Evolutionary conservation across 73 alveolate genomes (phyloP).

Genomic region (Paraurostyla sp.): DNA sequence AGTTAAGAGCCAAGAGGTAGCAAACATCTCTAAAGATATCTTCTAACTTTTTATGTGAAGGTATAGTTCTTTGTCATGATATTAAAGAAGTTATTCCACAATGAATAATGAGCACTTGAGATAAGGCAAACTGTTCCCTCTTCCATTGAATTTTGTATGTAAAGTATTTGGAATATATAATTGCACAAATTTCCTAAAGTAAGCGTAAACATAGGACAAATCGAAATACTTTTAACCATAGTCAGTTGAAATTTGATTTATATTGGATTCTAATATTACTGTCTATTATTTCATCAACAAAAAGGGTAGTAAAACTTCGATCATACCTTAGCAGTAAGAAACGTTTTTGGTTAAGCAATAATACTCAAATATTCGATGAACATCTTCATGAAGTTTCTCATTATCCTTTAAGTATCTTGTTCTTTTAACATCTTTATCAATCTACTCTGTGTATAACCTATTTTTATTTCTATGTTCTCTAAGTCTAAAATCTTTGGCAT

Average conservation of each 20-base stretch:
- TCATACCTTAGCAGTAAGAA: conserved; percentile 43
- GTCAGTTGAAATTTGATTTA: not conserved
- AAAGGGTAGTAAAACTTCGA: conserved; percentile 53
- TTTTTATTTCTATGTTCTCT: conserved; percentile 1
- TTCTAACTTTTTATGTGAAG: conserved; percentile 33
- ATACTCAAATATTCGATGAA: conserved; percentile 35
- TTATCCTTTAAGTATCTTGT: conserved; percentile 29
- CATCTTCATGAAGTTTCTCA: conserved; percentile 43
- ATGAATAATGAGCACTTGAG: conserved; percentile 62
- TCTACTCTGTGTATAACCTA: conserved; percentile 8
- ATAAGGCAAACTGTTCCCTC: conserved; percentile 65
- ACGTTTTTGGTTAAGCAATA: conserved; percentile 44
- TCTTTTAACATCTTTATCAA: conserved; percentile 26
- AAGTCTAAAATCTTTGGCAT: conserved; percentile 30
- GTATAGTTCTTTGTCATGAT: conserved; percentile 69
- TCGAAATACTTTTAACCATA: conserved; percentile 16
- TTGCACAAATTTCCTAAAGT: conserved; percentile 60
- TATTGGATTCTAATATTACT: not conserved
- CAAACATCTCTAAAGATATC: conserved; percentile 62
- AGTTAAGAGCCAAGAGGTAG: conserved; percentile 72
- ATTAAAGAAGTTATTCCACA: conserved; percentile 55
- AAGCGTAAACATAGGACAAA: conserved; percentile 69
- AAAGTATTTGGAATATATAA: conserved; percentile 69
- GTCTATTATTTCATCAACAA: conserved; percentile 16
- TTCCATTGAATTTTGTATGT: conserved; percentile 72